A percentile compares a stretch with the other conserved stretches of the same genome.
These are phyloP conservation scores for Phialophora expanda DNA, from an alignment of 2,329 filamentous ascomycete species.

Conservation along the genomic window DNA sequence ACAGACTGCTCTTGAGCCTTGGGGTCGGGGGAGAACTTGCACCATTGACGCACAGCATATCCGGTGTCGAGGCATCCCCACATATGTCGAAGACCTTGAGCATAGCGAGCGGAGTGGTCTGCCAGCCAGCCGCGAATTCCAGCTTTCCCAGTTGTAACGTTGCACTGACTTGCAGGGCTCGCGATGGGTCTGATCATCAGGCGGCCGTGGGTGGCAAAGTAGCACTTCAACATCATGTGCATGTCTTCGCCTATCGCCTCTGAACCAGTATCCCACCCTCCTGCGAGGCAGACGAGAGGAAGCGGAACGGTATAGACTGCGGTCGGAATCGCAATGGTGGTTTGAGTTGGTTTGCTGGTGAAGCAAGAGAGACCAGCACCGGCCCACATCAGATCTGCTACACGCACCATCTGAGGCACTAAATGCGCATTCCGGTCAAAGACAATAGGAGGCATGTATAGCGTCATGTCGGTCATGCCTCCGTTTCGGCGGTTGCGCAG, in stretches of 20 bases:
- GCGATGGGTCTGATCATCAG: slow-evolving; percentile 67
- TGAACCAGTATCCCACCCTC: slow-evolving; percentile 72
- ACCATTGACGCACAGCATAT: slow-evolving; percentile 61
- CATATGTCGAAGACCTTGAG: slow-evolving; percentile 75
- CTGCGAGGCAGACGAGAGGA: slow-evolving; percentile 69
- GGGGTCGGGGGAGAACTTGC: slow-evolving; percentile 5
- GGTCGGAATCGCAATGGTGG: slow-evolving; percentile 70
- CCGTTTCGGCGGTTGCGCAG: slow-evolving; percentile 62
- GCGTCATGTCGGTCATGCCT: slow-evolving; percentile 56
- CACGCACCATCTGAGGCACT: slow-evolving; percentile 70
- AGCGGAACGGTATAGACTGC: slow-evolving; percentile 75
- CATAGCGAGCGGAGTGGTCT: slow-evolving; percentile 70
- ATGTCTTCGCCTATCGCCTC: slow-evolving; percentile 77
- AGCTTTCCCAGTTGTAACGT: slow-evolving; percentile 66
- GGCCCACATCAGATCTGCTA: slow-evolving; percentile 74
- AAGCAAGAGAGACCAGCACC: slow-evolving; percentile 68
- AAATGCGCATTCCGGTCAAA: slow-evolving; percentile 75
- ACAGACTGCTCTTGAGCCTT: not conserved
- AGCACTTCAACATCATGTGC: slow-evolving; percentile 80
- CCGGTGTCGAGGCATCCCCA: slow-evolving; percentile 75
- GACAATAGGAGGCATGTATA: slow-evolving; percentile 73
- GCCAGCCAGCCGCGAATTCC: slow-evolving; percentile 60
- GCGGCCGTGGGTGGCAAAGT: slow-evolving; percentile 74
- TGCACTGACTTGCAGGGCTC: slow-evolving; percentile 74
- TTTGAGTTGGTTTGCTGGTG: slow-evolving; percentile 65